These are phyloP conservation scores for Yarrowia porcina DNA, from an alignment of 805 yeast species.

Conservation along the genomic window DNA sequence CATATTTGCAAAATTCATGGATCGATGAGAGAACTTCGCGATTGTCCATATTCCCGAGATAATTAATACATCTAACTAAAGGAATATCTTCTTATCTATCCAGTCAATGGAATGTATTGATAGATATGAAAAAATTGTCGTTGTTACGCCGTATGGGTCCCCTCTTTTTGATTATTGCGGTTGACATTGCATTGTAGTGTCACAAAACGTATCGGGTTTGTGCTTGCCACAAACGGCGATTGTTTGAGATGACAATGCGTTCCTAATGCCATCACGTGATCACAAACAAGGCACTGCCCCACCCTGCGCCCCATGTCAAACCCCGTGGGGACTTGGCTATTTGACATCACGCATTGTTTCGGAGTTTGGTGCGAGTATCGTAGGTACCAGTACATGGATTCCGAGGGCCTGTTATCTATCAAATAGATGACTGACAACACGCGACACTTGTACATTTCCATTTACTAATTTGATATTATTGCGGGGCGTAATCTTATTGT, in stretches of 20 bases:
- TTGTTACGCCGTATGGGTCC: too few species aligned
- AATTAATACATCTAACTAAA: too few species aligned
- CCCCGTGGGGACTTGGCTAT: not conserved
- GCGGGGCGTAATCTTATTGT: not conserved
- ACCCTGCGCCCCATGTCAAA: constrained; percentile 15
- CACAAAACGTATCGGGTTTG: too few species aligned
- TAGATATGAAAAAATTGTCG: too few species aligned
- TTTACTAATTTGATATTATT: not conserved
- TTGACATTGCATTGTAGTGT: too few species aligned
- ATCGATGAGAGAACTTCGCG: not conserved
- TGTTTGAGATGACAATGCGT: not conserved
- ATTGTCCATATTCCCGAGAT: not conserved
- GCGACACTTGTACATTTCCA: not conserved
- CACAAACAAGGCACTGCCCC: not conserved
- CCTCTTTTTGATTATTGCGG: too few species aligned
- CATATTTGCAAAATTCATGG: not conserved
- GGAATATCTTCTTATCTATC: too few species aligned
- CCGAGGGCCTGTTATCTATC: too few species aligned
- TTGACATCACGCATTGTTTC: not conserved
- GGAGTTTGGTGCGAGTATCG: not conserved
- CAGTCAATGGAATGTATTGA: too few species aligned
- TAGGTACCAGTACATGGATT: too few species aligned
- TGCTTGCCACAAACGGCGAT: not conserved
- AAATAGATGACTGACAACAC: too few species aligned
- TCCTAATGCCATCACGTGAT: not conserved